Evolutionary conservation across 108 stramenopile genomes (phyloP), one percentile per base, ranked within the genome.

Genomic region (Nitzschia sp.): DNA sequence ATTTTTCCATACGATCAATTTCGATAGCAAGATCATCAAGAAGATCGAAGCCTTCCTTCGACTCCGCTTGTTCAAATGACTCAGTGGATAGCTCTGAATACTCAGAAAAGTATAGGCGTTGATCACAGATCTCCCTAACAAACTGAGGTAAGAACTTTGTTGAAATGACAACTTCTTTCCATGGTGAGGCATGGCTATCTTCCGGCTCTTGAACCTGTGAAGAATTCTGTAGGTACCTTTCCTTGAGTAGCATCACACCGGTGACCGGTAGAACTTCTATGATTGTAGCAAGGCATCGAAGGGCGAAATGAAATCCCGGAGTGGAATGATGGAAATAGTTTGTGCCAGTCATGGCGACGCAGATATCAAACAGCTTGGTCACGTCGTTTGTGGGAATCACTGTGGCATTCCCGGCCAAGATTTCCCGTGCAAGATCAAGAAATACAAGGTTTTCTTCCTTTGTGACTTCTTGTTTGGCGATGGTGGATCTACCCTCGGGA

Each of bases 1-100:
- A 60, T n/a, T 34, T 2, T 11, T 35, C 59, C 3, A 60, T 35
- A 2, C 5, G 2, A 21, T 60, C 59, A 2, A 38, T 21, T 9
- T 60, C 59, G 33, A 35, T 30, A 6, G 59, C 59, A 3, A 60
- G 13, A 9, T 38, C 36, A 23, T 60, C 59, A 17, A 50, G 48
- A 11, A 50, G 19, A 8, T 8, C n/a, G n/a, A n/a, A n/a, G n/a
- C n/a, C n/a, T n/a, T n/a, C n/a, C n/a, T n/a, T n/a, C n/a, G n/a
- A n/a, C n/a, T n/a, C n/a, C n/a, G n/a, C n/a, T n/a, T 41, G 13
- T 41, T 41, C 11, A 11, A 6, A 41, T 13, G 38, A 41, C 38
- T 41, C 6, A 13, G 38, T 13, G 38, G 38, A 41, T 11, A 13
- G 13, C 6, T 11, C 38, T 13, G 13, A 41, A 41, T 6, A 11